phyloP scores from a whole-genome alignment of 1,139 yeast species.

The Hansenula sp. region DNA sequence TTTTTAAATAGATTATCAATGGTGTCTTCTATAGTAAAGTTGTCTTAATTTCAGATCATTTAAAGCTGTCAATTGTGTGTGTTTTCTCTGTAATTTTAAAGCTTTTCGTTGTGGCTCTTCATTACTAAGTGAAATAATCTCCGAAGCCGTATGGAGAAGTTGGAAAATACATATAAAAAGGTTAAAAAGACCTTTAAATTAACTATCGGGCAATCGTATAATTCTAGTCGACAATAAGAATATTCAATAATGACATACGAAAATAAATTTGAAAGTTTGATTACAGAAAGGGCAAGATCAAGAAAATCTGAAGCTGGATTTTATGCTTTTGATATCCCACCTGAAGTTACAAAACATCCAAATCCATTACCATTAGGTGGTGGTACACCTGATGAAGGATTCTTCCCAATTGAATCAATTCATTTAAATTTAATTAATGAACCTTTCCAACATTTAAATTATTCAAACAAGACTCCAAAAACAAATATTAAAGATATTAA shows the following conservation, averaged over 20 bases:
- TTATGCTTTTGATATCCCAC: constrained; percentile 29
- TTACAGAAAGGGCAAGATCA: constrained; percentile 16
- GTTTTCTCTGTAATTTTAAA: too few species aligned
- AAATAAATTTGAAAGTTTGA: constrained; percentile 8
- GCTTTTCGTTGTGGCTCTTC: too few species aligned
- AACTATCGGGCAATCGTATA: too few species aligned
- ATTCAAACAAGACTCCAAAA: constrained; percentile 12
- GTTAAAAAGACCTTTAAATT: too few species aligned
- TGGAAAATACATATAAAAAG: too few species aligned
- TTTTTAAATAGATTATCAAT: too few species aligned
- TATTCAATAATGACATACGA: constrained; percentile 9
- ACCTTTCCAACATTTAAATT: constrained; percentile 29
- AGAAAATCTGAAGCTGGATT: constrained; percentile 15
- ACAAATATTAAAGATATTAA: constrained; percentile 18
- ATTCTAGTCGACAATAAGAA: too few species aligned
- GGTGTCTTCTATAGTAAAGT: too few species aligned
- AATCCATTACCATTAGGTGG: constrained; percentile 45
- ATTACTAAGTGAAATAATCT: too few species aligned
- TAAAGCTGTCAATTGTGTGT: too few species aligned
- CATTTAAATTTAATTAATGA: constrained; percentile 40
- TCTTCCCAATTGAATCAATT: constrained; percentile 53
- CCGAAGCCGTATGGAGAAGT: too few species aligned
- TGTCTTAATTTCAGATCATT: too few species aligned
- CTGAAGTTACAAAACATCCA: constrained; percentile 38
- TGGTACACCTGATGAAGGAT: constrained; percentile 56